Evolutionary conservation across 805 yeast species (phyloP).

Genomic region (Yueomyces sinensis): DNA sequence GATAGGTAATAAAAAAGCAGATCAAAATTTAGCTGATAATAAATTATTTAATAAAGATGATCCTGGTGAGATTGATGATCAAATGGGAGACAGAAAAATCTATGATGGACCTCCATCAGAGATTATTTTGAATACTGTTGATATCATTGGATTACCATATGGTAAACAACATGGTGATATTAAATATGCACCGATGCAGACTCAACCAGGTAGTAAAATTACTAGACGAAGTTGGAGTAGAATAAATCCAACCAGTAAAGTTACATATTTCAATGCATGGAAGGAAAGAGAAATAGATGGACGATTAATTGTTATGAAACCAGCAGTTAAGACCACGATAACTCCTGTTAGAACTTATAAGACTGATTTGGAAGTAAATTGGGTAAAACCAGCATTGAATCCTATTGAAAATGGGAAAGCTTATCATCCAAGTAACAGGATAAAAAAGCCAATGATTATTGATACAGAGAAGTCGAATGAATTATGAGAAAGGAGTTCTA

Average conservation of each 20-base stretch:
- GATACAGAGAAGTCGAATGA: background rate
- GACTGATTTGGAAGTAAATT: slow-evolving; percentile 44
- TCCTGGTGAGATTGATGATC: background rate
- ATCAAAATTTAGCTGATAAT: slow-evolving; percentile 19
- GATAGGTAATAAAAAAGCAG: slow-evolving; percentile 42
- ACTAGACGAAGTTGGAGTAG: slow-evolving; percentile 54
- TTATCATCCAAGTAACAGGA: slow-evolving; percentile 42
- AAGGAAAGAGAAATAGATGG: background rate
- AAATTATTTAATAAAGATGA: background rate
- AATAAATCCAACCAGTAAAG: slow-evolving; percentile 53
- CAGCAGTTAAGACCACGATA: slow-evolving; percentile 42
- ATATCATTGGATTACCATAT: slow-evolving; percentile 38
- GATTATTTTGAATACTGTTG: slow-evolving; percentile 5
- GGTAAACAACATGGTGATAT: slow-evolving; percentile 60
- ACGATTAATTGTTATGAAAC: slow-evolving; percentile 13
- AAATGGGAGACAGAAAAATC: background rate
- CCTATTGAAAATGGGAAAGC: slow-evolving; percentile 43
- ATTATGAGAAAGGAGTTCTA: background rate
- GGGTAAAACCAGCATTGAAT: slow-evolving; percentile 54
- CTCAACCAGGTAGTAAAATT: slow-evolving; percentile 62
- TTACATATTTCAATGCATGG: slow-evolving; percentile 30
- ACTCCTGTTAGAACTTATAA: slow-evolving; percentile 80
- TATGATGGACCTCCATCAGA: slow-evolving; percentile 27
- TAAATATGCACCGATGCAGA: slow-evolving; percentile 84
- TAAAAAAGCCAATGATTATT: background rate